These are phyloP conservation scores for Epichloe glyceriae DNA, from an alignment of 2,329 filamentous ascomycete genomes.

Conservation along the genomic window DNA sequence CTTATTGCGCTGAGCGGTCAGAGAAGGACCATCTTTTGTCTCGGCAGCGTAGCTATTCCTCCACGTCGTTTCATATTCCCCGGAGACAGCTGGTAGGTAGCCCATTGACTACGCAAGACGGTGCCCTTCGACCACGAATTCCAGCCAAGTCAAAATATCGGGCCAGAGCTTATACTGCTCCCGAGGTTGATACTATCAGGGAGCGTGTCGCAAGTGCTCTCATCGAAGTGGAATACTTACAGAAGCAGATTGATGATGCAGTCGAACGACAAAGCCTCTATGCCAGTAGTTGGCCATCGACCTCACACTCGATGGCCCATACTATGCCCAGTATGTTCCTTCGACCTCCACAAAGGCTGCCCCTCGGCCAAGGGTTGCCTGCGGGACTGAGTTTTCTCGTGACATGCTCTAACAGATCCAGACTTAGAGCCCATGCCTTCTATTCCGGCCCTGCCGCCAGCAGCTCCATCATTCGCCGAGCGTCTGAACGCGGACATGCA, in stretches of 20 bases:
- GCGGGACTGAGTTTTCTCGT: not conserved
- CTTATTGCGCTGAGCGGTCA: constrained; percentile 18
- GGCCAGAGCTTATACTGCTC: constrained; percentile 30
- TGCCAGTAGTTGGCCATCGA: constrained; percentile 38
- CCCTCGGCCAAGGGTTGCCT: not conserved
- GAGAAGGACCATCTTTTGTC: constrained; percentile 19
- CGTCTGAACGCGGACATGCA: constrained; percentile 35
- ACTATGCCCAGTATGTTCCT: constrained; percentile 18
- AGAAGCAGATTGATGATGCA: constrained; percentile 46
- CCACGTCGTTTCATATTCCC: constrained; percentile 43
- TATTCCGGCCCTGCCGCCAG: constrained; percentile 43
- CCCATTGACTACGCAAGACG: constrained; percentile 13
- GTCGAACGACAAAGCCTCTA: constrained; percentile 49
- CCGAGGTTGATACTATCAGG: constrained; percentile 37
- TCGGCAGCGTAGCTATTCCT: constrained; percentile 34
- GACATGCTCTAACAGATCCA: constrained; percentile 9
- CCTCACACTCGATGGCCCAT: constrained; percentile 27
- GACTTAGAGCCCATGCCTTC: constrained; percentile 40
- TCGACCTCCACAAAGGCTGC: not conserved
- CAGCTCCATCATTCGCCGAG: constrained; percentile 44
- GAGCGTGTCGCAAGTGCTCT: constrained; percentile 43
- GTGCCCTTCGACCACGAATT: constrained; percentile 19
- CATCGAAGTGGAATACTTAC: constrained; percentile 43
- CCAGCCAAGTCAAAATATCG: constrained; percentile 29
- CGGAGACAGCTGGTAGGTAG: constrained; percentile 25